Evolutionary conservation across 768 basidiomycete genomes (phyloP), one percentile per base, ranked within the genome.

Genomic region (Daedaleopsis nitida): DNA sequence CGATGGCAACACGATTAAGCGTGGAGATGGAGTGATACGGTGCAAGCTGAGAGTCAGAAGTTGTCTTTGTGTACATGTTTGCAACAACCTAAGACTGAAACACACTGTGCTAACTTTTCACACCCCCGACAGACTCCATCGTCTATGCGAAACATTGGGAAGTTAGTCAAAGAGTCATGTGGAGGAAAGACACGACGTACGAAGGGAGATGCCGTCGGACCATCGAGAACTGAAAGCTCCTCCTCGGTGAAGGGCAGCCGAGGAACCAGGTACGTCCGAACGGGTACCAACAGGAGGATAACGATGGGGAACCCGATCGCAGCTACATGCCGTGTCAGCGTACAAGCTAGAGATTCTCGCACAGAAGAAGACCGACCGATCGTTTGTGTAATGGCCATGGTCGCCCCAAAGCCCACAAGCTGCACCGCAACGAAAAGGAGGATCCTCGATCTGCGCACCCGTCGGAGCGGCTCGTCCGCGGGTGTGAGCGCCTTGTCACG

Each of bases 301-400:
- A 97, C 85, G 53, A 96, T 81, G 0, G 95, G 94, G 72, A 97
- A 97, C 0, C 89, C 93, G 60, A 96, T 94, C 5, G 93, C 94
- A 44, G 91, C 94, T 88, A 58, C 13, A 17, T 9, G 58, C 43
- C 42, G n/a, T 10, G 51, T 58, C 27, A 39, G 44, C 24, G 39
- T 50, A 9, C 42, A 37, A 47, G 57, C 14, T 37, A 34, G 34
- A n/a, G 32, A 17, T 49, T 37, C 19, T 16, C 23, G 11, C 9
- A 48, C 17, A 35, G 23, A 14, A 4, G 48, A 1, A 35, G 5
- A 70, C 80, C 35, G 63, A 92, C 92, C 92, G 60, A 90, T 85
- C 1, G 94, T 96, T 70, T 97, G 94, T 0, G 92, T 94, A 63
- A 97, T 86, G 9, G 92, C 91, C 72, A 96, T 94, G 0, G 94